A percentile compares a stretch with the other conserved stretches of the same genome.
phyloP scores from a whole-genome alignment of 2,329 filamentous ascomycete genomes.

The Periglandula ipomoeae region DNA sequence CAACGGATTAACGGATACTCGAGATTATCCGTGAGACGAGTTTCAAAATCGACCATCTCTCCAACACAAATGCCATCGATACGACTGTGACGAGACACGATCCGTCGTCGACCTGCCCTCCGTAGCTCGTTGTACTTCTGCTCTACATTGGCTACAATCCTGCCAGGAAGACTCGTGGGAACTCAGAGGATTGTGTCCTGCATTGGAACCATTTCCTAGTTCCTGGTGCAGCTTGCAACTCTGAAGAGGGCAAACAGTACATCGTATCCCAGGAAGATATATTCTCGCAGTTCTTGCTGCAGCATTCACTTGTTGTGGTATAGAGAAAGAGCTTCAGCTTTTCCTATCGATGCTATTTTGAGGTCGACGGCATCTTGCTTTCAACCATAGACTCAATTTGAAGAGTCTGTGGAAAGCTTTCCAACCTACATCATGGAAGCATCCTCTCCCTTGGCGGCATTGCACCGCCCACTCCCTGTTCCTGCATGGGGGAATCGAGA shows the following conservation, averaged over 20 bases:
- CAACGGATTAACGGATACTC: not conserved
- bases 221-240: not conserved
- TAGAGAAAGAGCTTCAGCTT: not conserved
- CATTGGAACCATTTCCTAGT: conserved; percentile 6
- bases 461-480: conserved; percentile 62
- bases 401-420: conserved; percentile 5
- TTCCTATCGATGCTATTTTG: conserved; percentile 3
- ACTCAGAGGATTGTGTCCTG: not conserved
- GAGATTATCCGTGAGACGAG: conserved; percentile 3
- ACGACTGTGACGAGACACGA: conserved; percentile 23
- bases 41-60: conserved; percentile 6
- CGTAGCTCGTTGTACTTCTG: conserved; percentile 1
- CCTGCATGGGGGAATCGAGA: conserved; percentile 50
- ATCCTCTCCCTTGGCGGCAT: conserved; percentile 86
- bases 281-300: conserved; percentile 11
- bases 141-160: not conserved
- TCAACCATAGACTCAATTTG: conserved; percentile 1
- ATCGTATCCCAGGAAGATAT: not conserved
- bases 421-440: conserved; percentile 60
- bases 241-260: not conserved
- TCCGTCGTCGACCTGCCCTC: conserved; percentile 7
- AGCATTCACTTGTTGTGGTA: conserved; percentile 25
- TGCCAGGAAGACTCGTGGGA: not conserved
- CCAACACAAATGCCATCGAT: conserved; percentile 22
- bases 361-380: not conserved